phyloP scores from a whole-genome alignment of 164 flowering plant genomes.

The Vitis rotundifolia region DNA sequence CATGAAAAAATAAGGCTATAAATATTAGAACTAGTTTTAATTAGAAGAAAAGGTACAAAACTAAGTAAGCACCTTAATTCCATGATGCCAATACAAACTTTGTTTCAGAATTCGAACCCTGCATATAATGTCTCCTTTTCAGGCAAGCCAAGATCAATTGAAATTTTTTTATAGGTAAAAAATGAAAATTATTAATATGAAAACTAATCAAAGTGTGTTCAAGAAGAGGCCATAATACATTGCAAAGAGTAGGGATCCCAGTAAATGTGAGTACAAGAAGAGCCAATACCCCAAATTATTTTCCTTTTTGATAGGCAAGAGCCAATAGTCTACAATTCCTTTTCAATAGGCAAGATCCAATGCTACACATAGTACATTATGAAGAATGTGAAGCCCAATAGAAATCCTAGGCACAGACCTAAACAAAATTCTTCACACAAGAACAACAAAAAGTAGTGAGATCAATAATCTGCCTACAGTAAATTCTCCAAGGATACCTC shows the following conservation, averaged over 20 bases:
- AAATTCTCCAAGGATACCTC: no score
- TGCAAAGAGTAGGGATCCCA: not conserved
- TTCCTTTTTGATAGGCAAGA: no score
- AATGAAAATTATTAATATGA: not conserved
- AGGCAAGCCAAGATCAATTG: not conserved
- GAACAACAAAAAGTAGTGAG: not conserved
- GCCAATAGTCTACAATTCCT: no score
- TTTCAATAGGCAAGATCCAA: no score
- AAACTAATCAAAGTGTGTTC: no score
- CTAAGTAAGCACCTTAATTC: constrained; percentile 58
- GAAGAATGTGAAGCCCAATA: not conserved
- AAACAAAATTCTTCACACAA: not conserved
- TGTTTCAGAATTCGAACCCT: constrained; percentile 41
- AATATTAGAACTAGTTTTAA: constrained; percentile 3
- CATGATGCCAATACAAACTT: constrained; percentile 59
- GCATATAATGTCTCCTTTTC: constrained; percentile 18
- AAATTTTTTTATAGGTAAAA: not conserved
- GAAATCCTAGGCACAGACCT: not conserved
- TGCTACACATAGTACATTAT: not conserved
- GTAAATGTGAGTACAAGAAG: not conserved
- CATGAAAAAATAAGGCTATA: not conserved
- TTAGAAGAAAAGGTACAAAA: not conserved
- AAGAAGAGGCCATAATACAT: no score
- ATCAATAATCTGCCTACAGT: not conserved
- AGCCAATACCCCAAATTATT: not conserved